Conservation (phyloP, 2,329 filamentous ascomycete genomes). For the Penicillium frequentans region DNA sequence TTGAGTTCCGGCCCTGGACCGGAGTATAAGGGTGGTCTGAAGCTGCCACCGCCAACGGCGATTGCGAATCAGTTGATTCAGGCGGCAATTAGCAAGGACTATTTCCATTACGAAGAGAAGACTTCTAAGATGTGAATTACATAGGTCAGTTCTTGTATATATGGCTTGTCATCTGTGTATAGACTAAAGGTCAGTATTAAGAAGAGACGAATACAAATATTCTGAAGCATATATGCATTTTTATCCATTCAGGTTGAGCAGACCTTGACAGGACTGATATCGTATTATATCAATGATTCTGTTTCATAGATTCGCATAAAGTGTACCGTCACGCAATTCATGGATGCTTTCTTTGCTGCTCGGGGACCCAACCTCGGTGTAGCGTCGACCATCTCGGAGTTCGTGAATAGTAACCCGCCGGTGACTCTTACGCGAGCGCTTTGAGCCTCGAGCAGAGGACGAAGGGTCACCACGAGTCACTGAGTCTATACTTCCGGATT, state of each 20-base stretch:
- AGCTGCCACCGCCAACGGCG: conserved; percentile 80
- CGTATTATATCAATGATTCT: not conserved
- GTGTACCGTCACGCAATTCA: conserved; percentile 43
- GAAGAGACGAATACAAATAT: not conserved
- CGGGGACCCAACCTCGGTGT: conserved; percentile 42
- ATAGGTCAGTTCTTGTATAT: not conserved
- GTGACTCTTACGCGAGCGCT: conserved; percentile 28
- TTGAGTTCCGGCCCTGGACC: conserved; percentile 64
- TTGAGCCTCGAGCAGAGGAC: conserved; percentile 25
- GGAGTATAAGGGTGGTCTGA: conserved; percentile 72
- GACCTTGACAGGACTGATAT: not conserved
- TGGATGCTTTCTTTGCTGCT: conserved; percentile 40
- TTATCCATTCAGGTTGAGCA: not conserved
- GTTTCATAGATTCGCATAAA: conserved; percentile 41
- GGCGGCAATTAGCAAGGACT: conserved; percentile 72
- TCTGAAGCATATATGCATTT: not conserved
- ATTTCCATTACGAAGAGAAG: conserved; percentile 57
- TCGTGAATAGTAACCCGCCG: conserved; percentile 44
- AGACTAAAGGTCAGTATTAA: conserved; percentile 4
- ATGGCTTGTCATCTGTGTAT: not conserved
- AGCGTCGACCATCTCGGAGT: conserved; percentile 42
- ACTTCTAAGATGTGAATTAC: conserved; percentile 46
- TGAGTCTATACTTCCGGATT: conserved; percentile 33
- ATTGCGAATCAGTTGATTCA: conserved; percentile 88
- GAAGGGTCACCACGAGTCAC: conserved; percentile 20